Percentiles rank a stretch among this genome's conserved stretches.
Conservation (phyloP, 176 grass and related monocot species). For the Eragrostis nindensis region DNA sequence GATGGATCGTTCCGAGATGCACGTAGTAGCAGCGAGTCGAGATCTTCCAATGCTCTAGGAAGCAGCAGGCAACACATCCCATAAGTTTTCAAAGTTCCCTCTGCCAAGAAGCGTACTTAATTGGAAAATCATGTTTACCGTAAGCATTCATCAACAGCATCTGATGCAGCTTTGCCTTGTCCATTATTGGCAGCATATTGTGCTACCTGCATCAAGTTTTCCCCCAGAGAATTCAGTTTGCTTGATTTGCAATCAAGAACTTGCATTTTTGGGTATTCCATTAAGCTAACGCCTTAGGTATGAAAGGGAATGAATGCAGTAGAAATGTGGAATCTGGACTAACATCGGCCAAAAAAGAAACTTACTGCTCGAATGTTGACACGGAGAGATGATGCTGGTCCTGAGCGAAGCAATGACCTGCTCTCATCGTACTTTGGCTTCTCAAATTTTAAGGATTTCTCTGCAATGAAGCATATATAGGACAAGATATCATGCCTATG, state of each 20-base stretch:
- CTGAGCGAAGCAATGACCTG: conserved; percentile 82
- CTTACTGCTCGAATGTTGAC: conserved; percentile 93
- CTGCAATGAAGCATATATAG: conserved; percentile 49
- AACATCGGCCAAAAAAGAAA: not conserved
- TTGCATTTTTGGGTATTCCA: not conserved
- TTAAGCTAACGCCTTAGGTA: not conserved
- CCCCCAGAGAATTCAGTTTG: not conserved
- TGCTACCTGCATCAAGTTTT: conserved; percentile 65
- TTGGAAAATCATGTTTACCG: conserved; percentile 42
- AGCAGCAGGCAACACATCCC: conserved; percentile 18
- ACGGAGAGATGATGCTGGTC: conserved; percentile 75
- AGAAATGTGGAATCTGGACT: not conserved
- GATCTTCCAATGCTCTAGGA: conserved; percentile 86
- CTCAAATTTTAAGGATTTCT: conserved; percentile 72
- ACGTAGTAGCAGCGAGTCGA: conserved; percentile 70
- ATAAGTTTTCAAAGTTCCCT: not conserved
- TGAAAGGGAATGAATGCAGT: not conserved
- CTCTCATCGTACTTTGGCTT: conserved; percentile 70
- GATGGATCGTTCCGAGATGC: conserved; percentile 77
- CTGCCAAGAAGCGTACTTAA: not conserved
- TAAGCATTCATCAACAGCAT: conserved; percentile 90
- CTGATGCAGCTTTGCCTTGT: conserved; percentile 80
- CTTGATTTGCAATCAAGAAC: conserved; percentile 10
- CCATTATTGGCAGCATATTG: conserved; percentile 84
- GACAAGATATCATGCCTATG: not conserved